phyloP scores from a whole-genome alignment of 139 green algal species.

The Zygnema cylindricum region DNA sequence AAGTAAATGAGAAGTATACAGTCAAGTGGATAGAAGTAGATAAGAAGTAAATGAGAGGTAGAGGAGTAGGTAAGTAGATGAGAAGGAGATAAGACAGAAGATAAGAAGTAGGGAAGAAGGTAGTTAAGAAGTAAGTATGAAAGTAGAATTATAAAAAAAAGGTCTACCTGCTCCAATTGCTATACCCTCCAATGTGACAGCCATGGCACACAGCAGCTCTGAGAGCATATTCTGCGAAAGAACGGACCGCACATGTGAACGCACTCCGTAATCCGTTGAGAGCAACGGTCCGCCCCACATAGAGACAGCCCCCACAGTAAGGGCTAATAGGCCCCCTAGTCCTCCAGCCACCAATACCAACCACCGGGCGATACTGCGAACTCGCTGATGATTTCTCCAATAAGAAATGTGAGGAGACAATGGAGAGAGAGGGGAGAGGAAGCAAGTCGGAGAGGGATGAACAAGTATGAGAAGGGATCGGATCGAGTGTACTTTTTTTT shows the following conservation, averaged over 20 bases:
- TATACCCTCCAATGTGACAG: conserved; percentile 8
- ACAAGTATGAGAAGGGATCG: no score
- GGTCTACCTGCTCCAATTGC: conserved; percentile 13
- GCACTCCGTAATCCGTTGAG: not conserved
- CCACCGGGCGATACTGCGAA: not conserved
- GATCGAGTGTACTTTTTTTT: no score
- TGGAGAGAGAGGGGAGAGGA: not conserved
- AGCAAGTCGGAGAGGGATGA: not conserved
- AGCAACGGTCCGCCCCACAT: conserved; percentile 15
- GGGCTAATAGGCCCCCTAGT: not conserved
- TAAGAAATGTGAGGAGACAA: not conserved
- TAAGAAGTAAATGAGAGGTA: not conserved
- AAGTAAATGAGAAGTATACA: not conserved
- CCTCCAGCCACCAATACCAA: not conserved
- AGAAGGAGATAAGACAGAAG: not conserved
- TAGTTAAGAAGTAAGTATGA: not conserved
- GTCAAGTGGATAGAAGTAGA: not conserved
- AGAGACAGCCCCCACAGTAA: not conserved
- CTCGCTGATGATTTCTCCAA: conserved; percentile 1
- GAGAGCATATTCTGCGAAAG: not conserved
- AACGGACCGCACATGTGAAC: conserved; percentile 24
- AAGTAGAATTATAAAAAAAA: not conserved
- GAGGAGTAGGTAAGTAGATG: not conserved
- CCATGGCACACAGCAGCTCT: not conserved
- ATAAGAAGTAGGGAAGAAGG: not conserved